Evolutionary conservation across 768 basidiomycete species (phyloP), one percentile per base, ranked within the genome.

Genomic region (Galerina sulciceps): DNA sequence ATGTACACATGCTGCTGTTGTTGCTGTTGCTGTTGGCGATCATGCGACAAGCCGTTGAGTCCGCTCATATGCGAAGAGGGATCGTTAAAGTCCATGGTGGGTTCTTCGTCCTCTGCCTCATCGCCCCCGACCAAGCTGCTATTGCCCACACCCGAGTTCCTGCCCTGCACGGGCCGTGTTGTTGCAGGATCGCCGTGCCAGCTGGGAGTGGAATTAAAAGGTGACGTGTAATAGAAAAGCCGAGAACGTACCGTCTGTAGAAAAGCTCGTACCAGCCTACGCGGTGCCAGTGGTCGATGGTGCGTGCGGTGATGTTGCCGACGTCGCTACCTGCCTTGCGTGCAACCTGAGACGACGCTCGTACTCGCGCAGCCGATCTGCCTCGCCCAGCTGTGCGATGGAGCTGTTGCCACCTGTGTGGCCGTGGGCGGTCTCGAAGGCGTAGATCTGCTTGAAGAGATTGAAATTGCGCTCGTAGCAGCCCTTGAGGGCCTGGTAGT

Each of bases 401-500:
- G 75, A 75, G 51, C 72, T 67, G 45, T 57, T 53, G 60, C 64
- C 64, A 38, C 71, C 72, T 41, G 71, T 60, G 62, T 79, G 73
- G 38, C 73, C 66, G 54, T 82, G 72, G 58, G 79, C 88, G 11
- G 73, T 74, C 69, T 93, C 89, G 61, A 90, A 89, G 6, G 84
- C 80, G 66, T 88, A 88, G 38, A 93, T 89, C 70, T 92, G 90
- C 72, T 89, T 91, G 81, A 91, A 93, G 14, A 91, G 74, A 64
- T 91, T 91, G 64, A 93, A 90, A 64, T 91, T 92, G 66, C 90
- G 89, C 68, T 93, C 90, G 61, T 90, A 93, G 66, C 90, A 92
- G 18, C 90, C 90, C 74, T 93, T 93, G 55, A 93, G 80, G 0
- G 90, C 90, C 67, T 91, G 89, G 61, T 91, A 92, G 90, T 89